A percentile compares a stretch with the other conserved stretches of the same genome.
Evolutionary conservation across 768 basidiomycete genomes (phyloP).

Genomic region (Amanita subjunquillea): DNA sequence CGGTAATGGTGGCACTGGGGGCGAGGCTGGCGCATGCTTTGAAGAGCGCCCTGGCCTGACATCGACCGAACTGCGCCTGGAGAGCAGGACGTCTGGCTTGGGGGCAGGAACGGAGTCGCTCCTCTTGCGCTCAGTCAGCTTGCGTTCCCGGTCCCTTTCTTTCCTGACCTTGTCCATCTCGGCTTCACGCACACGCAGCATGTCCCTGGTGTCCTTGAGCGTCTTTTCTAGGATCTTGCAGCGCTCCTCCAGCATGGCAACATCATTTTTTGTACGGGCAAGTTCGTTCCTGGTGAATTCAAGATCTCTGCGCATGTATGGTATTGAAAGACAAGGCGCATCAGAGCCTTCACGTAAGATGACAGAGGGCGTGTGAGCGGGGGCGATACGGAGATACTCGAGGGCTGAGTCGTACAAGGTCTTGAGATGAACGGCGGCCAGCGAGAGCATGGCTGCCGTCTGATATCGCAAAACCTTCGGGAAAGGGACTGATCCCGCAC

Average conservation of each 20-base stretch:
- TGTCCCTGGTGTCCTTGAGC: constrained; percentile 53
- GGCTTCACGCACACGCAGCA: constrained; percentile 43
- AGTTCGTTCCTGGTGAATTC: constrained; percentile 47
- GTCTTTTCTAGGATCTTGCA: constrained; percentile 53
- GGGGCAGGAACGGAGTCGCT: constrained; percentile 8
- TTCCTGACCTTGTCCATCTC: constrained; percentile 48
- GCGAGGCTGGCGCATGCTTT: constrained; percentile 5
- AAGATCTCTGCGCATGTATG: constrained; percentile 44
- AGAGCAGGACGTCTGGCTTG: neutral
- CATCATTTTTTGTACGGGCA: constrained; percentile 41
- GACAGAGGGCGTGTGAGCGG: constrained; percentile 26
- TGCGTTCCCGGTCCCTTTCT: constrained; percentile 24
- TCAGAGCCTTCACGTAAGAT: constrained; percentile 39
- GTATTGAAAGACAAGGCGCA: constrained; percentile 32
- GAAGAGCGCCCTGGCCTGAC: constrained; percentile 4
- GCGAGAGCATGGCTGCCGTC: constrained; percentile 15
- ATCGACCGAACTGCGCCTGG: neutral
- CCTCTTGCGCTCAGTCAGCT: constrained; percentile 20
- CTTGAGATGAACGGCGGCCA: constrained; percentile 22
- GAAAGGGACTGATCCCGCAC: constrained; percentile 2
- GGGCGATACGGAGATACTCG: constrained; percentile 38
- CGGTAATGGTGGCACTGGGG: constrained; percentile 11
- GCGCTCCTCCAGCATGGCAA: constrained; percentile 48
- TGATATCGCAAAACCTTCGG: constrained; percentile 4
- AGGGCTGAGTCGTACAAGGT: constrained; percentile 44